A percentile compares a stretch with the other conserved stretches of the same genome.
phyloP scores from a whole-genome alignment of 495 filamentous ascomycete genomes.

The Elasticomyces elasticus region DNA sequence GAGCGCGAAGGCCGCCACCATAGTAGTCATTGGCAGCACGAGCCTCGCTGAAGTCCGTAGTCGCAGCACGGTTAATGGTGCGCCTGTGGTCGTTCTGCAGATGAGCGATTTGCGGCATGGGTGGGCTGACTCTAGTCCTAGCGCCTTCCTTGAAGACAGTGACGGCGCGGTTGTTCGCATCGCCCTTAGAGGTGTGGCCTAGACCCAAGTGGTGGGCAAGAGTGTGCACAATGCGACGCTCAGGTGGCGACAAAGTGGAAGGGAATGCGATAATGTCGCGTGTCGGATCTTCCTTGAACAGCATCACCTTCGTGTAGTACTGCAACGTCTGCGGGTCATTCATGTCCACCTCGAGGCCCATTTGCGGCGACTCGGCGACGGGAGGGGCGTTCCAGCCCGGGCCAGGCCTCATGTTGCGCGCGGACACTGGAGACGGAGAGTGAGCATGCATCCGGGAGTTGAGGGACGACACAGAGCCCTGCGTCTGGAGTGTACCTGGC shows the following conservation, averaged over 20 bases:
- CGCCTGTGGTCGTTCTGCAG: slow-evolving; percentile 69
- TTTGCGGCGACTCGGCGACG: slow-evolving; percentile 2
- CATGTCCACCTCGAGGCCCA: slow-evolving; percentile 57
- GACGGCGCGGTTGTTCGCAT: slow-evolving; percentile 74
- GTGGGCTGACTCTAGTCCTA: slow-evolving; percentile 47
- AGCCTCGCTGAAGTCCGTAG: slow-evolving; percentile 94
- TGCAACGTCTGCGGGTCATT: slow-evolving; percentile 81
- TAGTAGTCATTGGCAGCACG: slow-evolving; percentile 62
- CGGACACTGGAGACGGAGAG: slow-evolving; percentile 62
- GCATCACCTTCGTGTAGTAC: slow-evolving; percentile 77
- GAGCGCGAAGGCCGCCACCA: slow-evolving; percentile 63
- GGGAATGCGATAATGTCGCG: slow-evolving; percentile 81
- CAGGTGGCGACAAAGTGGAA: slow-evolving; percentile 62
- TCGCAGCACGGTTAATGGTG: slow-evolving; percentile 82
- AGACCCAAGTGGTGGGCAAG: slow-evolving; percentile 91
- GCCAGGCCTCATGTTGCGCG: slow-evolving; percentile 54
- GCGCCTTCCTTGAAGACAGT: slow-evolving; percentile 67
- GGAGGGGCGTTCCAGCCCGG: slow-evolving; percentile 25
- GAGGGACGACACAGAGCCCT: slow-evolving; percentile 75
- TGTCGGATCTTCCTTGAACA: slow-evolving; percentile 70
- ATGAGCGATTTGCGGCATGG: slow-evolving; percentile 47
- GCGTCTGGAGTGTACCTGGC: slow-evolving; percentile 57
- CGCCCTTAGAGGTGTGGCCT: slow-evolving; percentile 78
- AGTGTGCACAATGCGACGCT: slow-evolving; percentile 84
- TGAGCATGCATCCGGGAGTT: slow-evolving; percentile 55